phyloP scores from a whole-genome alignment of 2,329 filamentous ascomycete species.

The Thielaviopsis euricoi region DNA sequence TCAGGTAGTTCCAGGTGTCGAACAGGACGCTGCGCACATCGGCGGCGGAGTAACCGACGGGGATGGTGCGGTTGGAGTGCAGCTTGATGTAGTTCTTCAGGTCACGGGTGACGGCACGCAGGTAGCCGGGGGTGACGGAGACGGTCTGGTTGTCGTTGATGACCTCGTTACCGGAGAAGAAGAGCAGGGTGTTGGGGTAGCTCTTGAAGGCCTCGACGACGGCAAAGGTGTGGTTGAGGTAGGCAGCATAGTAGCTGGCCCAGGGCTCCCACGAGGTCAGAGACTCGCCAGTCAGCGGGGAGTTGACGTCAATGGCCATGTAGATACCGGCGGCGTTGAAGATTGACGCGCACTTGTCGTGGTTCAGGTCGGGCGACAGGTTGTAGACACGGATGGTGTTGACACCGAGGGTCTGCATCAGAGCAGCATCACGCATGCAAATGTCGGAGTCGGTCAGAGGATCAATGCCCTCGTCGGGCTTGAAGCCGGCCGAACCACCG shows the following conservation, averaged over 20 bases:
- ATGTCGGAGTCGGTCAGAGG: constrained; percentile 40
- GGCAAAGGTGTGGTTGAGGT: constrained; percentile 50
- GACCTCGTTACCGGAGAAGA: constrained; percentile 68
- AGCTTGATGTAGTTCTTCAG: constrained; percentile 67
- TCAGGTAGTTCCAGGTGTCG: constrained; percentile 62
- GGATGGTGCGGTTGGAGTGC: constrained; percentile 49
- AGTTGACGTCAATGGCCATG: constrained; percentile 54
- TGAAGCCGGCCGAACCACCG: constrained; percentile 45
- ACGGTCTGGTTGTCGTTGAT: constrained; percentile 50
- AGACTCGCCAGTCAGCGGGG: constrained; percentile 41
- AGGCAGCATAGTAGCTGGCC: constrained; percentile 41
- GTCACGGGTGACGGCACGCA: constrained; percentile 60
- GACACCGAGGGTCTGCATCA: constrained; percentile 47
- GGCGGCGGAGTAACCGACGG: constrained; percentile 66
- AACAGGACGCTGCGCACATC: constrained; percentile 58
- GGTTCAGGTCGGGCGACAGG: constrained; percentile 47
- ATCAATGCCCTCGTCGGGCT: constrained; percentile 36
- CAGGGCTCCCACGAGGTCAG: constrained; percentile 38
- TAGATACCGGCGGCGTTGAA: constrained; percentile 55
- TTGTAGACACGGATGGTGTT: constrained; percentile 58
- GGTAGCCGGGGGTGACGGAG: constrained; percentile 48
- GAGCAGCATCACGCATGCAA: constrained; percentile 47
- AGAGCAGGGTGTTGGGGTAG: constrained; percentile 52
- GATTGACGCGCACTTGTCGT: constrained; percentile 49
- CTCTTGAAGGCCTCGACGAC: constrained; percentile 50